Base-by-base conservation (phyloP, 2,329 filamentous ascomycete species). In the Cercospora sp. region DNA sequence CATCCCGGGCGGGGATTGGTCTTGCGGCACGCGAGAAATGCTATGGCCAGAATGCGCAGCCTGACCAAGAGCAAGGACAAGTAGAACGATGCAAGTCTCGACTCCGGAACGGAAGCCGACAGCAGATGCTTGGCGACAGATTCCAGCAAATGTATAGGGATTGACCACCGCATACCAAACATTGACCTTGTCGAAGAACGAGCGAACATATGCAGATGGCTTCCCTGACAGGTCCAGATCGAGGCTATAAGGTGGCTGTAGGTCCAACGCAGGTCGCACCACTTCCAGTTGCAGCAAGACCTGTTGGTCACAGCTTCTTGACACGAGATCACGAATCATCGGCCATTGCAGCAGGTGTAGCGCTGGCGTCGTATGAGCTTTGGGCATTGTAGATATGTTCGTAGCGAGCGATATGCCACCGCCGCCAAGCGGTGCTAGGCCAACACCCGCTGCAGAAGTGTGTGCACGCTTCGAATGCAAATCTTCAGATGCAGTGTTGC, bases 161-260 rank as follows among this genome's bases (percentile, higher is more conserved):
- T 93, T 94, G 36, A 95, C 91, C 73, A 91, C 93, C 9, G 92
- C 91, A 75, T 94, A 94, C 90, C 92, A 94, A 3, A 93, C 85
- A 72, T 94, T 94, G 68, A 93, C 92, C 51, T 90, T 85, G 67
- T 91, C 89, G 75, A 94, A 95, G 78, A 92, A 94, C 1, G 91
- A 89, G 75, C 91, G 88, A 48, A 92, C 90, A 77, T 93, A 94
- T 77, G 93, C 90, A 67, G 93, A 85, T 12, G 59, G 45, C 48
- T 68, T 68, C 18, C 66, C 64, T n/a, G 65, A 55, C 20, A 67
- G 64, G 18, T 69, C 64, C 53, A 75, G 68, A 60, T 76, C 74
- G 3, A 73, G 67, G 1, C 67, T 61, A 51, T 73, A 72, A 88
- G 88, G 58, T 90, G 81, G 77, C 64, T 79, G 80, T 64, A 87